Percentiles rank a stretch among this genome's conserved stretches.
Conservation (phyloP, 352 stramenopile species). For the Phytophthora syringae region DNA sequence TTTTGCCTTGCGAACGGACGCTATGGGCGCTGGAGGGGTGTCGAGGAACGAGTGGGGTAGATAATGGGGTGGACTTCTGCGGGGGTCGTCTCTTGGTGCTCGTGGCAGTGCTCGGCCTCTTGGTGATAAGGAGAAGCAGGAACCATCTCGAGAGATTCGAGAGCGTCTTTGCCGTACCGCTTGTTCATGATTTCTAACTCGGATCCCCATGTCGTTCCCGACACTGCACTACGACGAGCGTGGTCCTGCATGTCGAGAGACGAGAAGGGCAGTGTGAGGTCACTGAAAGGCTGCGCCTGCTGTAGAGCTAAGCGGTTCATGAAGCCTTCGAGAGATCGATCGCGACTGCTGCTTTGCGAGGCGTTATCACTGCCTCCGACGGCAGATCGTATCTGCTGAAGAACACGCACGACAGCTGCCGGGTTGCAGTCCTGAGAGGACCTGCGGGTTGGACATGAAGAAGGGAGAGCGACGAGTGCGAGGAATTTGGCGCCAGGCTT, state of each 20-base stretch:
- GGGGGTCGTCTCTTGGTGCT: constrained; percentile 5
- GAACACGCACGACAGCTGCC: constrained; percentile 41
- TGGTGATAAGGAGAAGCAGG: constrained; percentile 7
- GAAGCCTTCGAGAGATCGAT: constrained; percentile 69
- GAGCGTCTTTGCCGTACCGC: constrained; percentile 45
- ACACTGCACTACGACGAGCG: constrained; percentile 13
- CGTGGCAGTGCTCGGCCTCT: constrained; percentile 1
- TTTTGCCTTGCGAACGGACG: constrained; percentile 18
- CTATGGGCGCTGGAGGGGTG: constrained; percentile 12
- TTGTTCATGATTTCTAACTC: constrained; percentile 66
- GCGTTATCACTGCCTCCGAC: constrained; percentile 30
- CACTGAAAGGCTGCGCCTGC: constrained; percentile 13
- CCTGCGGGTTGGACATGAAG: constrained; percentile 8
- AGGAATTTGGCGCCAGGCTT: constrained; percentile 69
- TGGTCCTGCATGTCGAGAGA: constrained; percentile 52
- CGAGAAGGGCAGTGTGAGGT: constrained; percentile 46
- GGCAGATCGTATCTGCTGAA: constrained; percentile 53
- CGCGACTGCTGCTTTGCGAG: constrained; percentile 22
- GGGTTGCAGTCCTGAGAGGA: constrained; percentile 16
- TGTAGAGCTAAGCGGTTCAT: constrained; percentile 68
- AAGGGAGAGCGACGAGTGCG: constrained; percentile 44
- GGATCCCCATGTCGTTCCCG: constrained; percentile 38
- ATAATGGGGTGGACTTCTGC: constrained; percentile 23
- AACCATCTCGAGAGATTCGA: constrained; percentile 20
- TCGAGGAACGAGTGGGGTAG: constrained; percentile 7